Base-by-base conservation (phyloP, 108 stramenopile genomes). In the Pseudonitzschia delicatissima region DNA sequence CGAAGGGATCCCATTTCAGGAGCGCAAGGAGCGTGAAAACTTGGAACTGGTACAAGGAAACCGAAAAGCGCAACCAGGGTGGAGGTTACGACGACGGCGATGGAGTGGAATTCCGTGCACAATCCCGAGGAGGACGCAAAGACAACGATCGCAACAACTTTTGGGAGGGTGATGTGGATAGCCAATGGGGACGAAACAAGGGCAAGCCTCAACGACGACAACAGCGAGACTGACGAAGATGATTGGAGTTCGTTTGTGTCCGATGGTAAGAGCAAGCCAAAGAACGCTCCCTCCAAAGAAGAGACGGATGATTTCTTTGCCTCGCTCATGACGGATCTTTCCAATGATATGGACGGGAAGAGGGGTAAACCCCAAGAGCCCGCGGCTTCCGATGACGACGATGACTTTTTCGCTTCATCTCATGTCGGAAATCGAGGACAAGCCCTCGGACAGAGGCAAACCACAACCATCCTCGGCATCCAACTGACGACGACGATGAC, bases 321-420 rank as follows among this genome's bases (percentile, higher is more conserved):
- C 5, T 85, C 82, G 35, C 76, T 92, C 2, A 82, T 87, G 76
- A 62, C 72, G 21, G 91, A 88, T 45, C 72, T 92, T n/a, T 85
- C 85, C 3, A 73, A 78, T 8, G 83, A 83, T 31, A 31, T 80
- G 62, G 72, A 71, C 31, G 39, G 68, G 64, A 0, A 59, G 42
- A 25, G 25, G 20, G 17, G 50, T 64, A 61, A 52, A 21, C 50
- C 64, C 0, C 28, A 35, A 17, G 33, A 34, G 18, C 5, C 17
- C 52, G 15, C 27, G 4, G 31, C 20, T 23, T 27, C 53, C 6
- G 52, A 52, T 18, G 36, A 44, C 29, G 89, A 91, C 32, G 85
- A 91, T 49, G 90, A 88, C 64, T 92, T 92, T 53, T 92, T 92
- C 62, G 76, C 87, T 8, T 87, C 84, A 11, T n/a, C 72, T 92